Percentiles rank a stretch among this genome's conserved stretches.
These are phyloP conservation scores for Chloroidium sp. DNA, from an alignment of 163 green algal species.

Conservation along the genomic window DNA sequence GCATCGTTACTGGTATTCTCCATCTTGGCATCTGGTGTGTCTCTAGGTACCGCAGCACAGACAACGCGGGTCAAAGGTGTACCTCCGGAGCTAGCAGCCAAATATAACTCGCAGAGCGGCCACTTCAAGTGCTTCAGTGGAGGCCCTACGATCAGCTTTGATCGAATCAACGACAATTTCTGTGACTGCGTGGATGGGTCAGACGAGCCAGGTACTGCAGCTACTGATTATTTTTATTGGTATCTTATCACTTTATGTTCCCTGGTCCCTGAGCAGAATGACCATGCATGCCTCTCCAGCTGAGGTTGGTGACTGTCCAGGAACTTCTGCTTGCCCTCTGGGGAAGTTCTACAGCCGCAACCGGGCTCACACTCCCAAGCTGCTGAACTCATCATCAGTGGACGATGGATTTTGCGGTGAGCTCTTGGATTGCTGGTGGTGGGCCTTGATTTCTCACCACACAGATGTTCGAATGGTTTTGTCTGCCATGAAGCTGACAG, in stretches of 20 bases:
- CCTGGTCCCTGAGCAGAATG: no score
- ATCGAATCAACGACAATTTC: conserved; percentile 87
- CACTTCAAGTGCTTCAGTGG: conserved; percentile 66
- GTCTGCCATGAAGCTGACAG: no score
- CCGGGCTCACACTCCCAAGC: conserved; percentile 44
- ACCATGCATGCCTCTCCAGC: background rate
- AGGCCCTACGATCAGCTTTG: conserved; percentile 33
- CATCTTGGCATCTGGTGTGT: no score
- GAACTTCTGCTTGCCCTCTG: conserved; percentile 73
- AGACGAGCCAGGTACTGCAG: conserved; percentile 79
- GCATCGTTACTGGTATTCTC: no score
- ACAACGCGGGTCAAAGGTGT: conserved; percentile 25
- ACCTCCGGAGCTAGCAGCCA: conserved; percentile 27
- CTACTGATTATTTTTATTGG: background rate
- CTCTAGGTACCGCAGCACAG: no score
- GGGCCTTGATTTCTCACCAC: no score
- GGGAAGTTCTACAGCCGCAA: conserved; percentile 86
- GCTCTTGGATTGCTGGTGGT: background rate
- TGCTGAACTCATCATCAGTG: conserved; percentile 69
- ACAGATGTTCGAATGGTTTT: no score
- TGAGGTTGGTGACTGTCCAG: conserved; percentile 26
- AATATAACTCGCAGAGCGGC: conserved; percentile 34
- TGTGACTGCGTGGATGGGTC: conserved; percentile 92
- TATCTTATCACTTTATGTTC: no score
- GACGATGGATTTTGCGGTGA: conserved; percentile 87